phyloP scores from a whole-genome alignment of 768 basidiomycete species.

The Postia placenta region DNA sequence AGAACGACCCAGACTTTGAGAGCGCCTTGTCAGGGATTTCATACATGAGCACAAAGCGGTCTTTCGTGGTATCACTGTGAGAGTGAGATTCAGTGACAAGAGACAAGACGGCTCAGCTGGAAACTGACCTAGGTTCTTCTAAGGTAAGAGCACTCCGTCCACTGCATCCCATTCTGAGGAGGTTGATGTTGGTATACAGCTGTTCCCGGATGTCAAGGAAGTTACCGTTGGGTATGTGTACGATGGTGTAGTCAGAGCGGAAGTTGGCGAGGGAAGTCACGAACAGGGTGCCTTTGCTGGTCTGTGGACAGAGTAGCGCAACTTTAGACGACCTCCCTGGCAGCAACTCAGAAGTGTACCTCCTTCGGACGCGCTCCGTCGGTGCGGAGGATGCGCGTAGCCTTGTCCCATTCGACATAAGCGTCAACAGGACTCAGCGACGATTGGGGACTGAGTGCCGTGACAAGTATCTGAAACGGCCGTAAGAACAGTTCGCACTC shows the following conservation, averaged over 20 bases:
- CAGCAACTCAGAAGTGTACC: slow-evolving; percentile 26
- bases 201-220: slow-evolving; percentile 58
- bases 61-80: slow-evolving; percentile 68
- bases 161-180: slow-evolving; percentile 79
- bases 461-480: slow-evolving; percentile 48
- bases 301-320: too few species aligned
- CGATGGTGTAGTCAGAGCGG: slow-evolving; percentile 82
- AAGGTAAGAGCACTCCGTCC: slow-evolving; percentile 75
- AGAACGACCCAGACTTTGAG: slow-evolving; percentile 29
- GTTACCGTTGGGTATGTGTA: slow-evolving; percentile 68
- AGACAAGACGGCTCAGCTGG: background rate
- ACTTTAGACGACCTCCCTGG: too few species aligned
- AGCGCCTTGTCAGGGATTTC: slow-evolving; percentile 42
- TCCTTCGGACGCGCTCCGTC: slow-evolving; percentile 73
- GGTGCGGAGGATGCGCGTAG: slow-evolving; percentile 53
- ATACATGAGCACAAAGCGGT: slow-evolving; percentile 71
- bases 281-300: slow-evolving; percentile 64
- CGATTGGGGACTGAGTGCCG: slow-evolving; percentile 43
- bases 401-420: slow-evolving; percentile 52
- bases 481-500: background rate
- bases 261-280: slow-evolving; percentile 84
- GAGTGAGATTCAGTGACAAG: slow-evolving; percentile 2
- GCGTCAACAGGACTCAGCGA: slow-evolving; percentile 38
- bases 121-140: slow-evolving; percentile 60
- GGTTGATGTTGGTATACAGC: slow-evolving; percentile 76